These are phyloP conservation scores for Acacia melanoxylon DNA, from an alignment of 306 rosid genomes.

Conservation along the genomic window DNA sequence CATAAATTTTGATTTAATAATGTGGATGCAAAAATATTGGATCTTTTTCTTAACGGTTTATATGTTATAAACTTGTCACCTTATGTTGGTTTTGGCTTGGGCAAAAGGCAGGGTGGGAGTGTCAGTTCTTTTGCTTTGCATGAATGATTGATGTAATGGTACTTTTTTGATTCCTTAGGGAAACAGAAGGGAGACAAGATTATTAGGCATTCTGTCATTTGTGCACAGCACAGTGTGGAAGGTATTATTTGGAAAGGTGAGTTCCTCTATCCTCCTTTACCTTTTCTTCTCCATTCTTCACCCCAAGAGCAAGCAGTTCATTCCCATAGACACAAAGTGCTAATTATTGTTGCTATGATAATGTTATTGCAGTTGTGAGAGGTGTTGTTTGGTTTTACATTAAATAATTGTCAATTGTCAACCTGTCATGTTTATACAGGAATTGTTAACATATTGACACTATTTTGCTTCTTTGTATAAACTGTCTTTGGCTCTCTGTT, in stretches of 20 bases:
- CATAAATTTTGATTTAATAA: background rate
- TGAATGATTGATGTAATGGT: conserved; percentile 17
- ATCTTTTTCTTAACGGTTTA: background rate
- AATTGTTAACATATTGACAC: conserved; percentile 15
- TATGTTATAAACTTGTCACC: conserved; percentile 4
- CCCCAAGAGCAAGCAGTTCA: background rate
- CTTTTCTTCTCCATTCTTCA: background rate
- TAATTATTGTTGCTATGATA: background rate
- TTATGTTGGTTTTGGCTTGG: conserved; percentile 13
- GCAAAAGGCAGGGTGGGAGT: conserved; percentile 3
- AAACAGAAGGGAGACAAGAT: conserved; percentile 92
- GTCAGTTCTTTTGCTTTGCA: conserved; percentile 1
- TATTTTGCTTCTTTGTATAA: background rate
- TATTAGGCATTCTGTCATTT: conserved; percentile 88
- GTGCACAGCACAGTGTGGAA: conserved; percentile 99
- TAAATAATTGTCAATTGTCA: background rate
- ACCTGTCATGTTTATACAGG: background rate
- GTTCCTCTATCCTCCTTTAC: conserved; percentile 13
- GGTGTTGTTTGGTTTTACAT: background rate
- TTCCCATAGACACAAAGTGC: background rate
- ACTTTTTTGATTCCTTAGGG: conserved; percentile 60
- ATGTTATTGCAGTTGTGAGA: background rate
- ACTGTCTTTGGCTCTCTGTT: background rate
- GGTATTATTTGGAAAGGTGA: conserved; percentile 94
- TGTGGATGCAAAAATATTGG: background rate